phyloP scores from a whole-genome alignment of 2,329 filamentous ascomycete genomes.

The Sporothrix phasma region DNA sequence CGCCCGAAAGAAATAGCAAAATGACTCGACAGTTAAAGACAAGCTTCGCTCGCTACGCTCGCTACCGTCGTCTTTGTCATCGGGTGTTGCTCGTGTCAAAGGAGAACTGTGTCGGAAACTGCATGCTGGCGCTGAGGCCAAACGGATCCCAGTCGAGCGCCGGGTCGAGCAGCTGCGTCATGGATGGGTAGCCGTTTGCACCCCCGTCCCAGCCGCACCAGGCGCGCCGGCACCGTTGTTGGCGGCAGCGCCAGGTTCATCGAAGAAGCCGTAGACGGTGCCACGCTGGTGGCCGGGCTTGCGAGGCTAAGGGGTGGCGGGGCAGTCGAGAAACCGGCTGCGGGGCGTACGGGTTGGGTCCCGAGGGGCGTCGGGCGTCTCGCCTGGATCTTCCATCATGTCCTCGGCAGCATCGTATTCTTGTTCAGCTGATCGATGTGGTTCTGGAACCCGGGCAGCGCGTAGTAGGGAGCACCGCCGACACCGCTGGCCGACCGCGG shows the following conservation, averaged over 20 bases:
- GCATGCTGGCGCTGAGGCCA: constrained; percentile 87
- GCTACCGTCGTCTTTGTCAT: constrained; percentile 17
- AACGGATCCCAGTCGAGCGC: constrained; percentile 91
- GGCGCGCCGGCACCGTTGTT: background rate
- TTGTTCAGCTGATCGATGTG: constrained; percentile 96
- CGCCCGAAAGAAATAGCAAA: background rate
- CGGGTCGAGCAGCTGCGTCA: constrained; percentile 59
- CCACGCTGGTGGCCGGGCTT: constrained; percentile 22
- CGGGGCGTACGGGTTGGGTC: constrained; percentile 56
- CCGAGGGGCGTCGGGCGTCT: constrained; percentile 50
- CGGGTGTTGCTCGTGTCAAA: constrained; percentile 54
- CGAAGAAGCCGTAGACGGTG: constrained; percentile 16
- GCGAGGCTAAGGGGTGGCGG: constrained; percentile 35
- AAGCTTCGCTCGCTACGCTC: background rate
- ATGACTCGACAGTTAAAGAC: background rate
- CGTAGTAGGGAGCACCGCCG: constrained; percentile 55
- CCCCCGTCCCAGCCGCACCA: background rate
- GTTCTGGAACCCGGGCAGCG: constrained; percentile 74
- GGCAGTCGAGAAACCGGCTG: constrained; percentile 40
- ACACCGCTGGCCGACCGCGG: constrained; percentile 26
- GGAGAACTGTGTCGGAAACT: constrained; percentile 76
- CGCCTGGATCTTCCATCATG: constrained; percentile 72
- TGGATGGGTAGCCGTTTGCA: constrained; percentile 57
- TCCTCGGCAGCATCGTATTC: constrained; percentile 89
- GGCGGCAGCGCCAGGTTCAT: constrained; percentile 4